phyloP scores from a whole-genome alignment of 2,329 filamentous ascomycete species.

The Metarhizium anisopliae region DNA sequence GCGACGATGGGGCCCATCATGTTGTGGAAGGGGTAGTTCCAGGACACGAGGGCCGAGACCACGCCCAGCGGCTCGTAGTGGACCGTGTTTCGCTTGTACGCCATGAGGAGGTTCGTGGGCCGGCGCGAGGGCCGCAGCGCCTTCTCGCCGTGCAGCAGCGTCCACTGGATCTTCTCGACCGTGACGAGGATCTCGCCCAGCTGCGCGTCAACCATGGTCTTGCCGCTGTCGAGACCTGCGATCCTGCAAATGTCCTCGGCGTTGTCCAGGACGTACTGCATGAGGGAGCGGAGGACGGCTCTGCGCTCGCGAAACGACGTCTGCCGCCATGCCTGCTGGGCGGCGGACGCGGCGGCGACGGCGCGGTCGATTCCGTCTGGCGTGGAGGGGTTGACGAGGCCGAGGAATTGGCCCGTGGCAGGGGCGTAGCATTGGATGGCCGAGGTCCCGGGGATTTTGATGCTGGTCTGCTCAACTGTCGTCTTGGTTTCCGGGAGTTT shows the following conservation, averaged over 20 bases:
- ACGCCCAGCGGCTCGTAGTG: conserved; percentile 88
- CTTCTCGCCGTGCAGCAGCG: conserved; percentile 78
- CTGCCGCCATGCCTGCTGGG: conserved; percentile 67
- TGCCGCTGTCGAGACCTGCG: conserved; percentile 87
- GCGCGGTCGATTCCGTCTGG: conserved; percentile 69
- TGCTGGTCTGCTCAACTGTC: conserved; percentile 47
- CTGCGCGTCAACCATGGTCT: conserved; percentile 89
- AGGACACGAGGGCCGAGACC: conserved; percentile 84
- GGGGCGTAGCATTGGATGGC: conserved; percentile 81
- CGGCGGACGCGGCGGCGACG: conserved; percentile 62
- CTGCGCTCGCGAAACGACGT: conserved; percentile 72
- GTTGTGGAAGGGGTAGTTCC: conserved; percentile 98
- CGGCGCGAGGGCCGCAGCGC: conserved; percentile 63
- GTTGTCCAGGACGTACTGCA: conserved; percentile 78
- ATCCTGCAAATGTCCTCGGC: conserved; percentile 79
- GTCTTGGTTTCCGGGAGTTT: conserved; percentile 45
- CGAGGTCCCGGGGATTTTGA: conserved; percentile 57
- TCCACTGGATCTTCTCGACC: conserved; percentile 90
- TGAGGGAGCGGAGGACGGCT: conserved; percentile 70
- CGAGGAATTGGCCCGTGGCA: conserved; percentile 78
- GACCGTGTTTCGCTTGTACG: conserved; percentile 89
- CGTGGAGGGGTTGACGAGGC: conserved; percentile 68
- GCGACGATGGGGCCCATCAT: conserved; percentile 85
- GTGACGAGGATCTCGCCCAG: conserved; percentile 94
- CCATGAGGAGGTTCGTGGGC: conserved; percentile 87